These are phyloP conservation scores for Vicia faba DNA, from an alignment of 306 rosid genomes.

Conservation along the genomic window DNA sequence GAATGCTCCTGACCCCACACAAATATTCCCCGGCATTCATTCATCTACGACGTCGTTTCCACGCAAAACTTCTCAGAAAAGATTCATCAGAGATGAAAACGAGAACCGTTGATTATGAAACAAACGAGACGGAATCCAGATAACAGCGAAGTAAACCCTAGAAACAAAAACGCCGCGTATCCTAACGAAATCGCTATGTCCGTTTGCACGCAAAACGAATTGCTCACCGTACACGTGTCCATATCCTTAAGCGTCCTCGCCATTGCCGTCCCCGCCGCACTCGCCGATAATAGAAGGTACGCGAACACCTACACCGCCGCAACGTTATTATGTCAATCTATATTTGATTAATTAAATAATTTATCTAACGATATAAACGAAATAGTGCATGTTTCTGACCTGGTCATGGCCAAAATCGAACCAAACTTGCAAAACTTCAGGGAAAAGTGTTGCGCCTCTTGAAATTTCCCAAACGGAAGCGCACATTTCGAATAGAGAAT, in stretches of 20 bases:
- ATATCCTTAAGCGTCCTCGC: constrained; percentile 50
- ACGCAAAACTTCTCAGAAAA: not conserved
- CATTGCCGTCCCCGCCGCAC: constrained; percentile 89
- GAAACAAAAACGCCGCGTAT: constrained; percentile 75
- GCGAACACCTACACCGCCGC: constrained; percentile 72
- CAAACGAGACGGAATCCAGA: constrained; percentile 89
- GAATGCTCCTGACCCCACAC: constrained; percentile 36
- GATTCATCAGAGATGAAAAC: constrained; percentile 59
- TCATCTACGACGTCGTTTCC: constrained; percentile 37
- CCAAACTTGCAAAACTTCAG: constrained; percentile 89
- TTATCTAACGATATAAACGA: not conserved
- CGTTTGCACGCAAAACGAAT: constrained; percentile 72
- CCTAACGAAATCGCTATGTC: constrained; percentile 76
- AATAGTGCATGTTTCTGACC: constrained; percentile 48
- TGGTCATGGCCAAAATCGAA: constrained; percentile 99
- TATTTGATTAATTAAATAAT: no score
- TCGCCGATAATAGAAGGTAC: constrained; percentile 78
- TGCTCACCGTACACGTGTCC: constrained; percentile 73
- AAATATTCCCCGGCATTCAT: constrained; percentile 34
- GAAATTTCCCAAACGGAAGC: constrained; percentile 96
- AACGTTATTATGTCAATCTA: constrained; percentile 21
- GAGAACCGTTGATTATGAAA: constrained; percentile 85
- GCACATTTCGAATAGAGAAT: constrained; percentile 83
- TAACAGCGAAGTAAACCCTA: constrained; percentile 79
- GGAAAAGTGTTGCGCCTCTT: constrained; percentile 76